Evolutionary conservation across 2,329 filamentous ascomycete genomes (phyloP).

Genomic region (Cladorrhinum sp.): DNA sequence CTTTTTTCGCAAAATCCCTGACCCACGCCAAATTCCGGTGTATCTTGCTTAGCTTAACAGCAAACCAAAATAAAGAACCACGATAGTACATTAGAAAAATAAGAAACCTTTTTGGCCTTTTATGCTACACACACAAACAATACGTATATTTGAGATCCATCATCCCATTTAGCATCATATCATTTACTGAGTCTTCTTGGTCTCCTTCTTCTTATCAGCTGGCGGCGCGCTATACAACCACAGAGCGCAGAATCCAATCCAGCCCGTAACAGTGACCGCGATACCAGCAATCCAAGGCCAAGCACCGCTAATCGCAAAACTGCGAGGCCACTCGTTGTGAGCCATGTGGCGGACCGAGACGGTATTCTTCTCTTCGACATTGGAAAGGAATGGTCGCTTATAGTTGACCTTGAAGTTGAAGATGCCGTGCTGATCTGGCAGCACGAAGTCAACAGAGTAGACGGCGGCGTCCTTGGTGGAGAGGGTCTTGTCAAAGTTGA

Average conservation of each 20-base stretch:
- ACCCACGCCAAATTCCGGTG: slow-evolving; percentile 10
- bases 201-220: slow-evolving; percentile 31
- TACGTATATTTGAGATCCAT: neutral
- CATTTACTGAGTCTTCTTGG: slow-evolving; percentile 48
- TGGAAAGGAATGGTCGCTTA: slow-evolving; percentile 87
- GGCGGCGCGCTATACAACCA: slow-evolving; percentile 72
- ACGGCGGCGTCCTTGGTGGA: slow-evolving; percentile 66
- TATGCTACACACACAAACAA: no score
- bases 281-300: slow-evolving; percentile 96
- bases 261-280: slow-evolving; percentile 77
- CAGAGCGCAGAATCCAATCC: slow-evolving; percentile 77
- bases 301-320: slow-evolving; percentile 82
- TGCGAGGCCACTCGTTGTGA: slow-evolving; percentile 93
- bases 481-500: slow-evolving; percentile 49
- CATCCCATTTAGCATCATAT: slow-evolving; percentile 7
- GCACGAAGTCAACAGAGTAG: slow-evolving; percentile 72
- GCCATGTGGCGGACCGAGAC: slow-evolving; percentile 95
- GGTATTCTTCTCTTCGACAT: slow-evolving; percentile 88
- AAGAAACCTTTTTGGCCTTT: no score
- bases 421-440: slow-evolving; percentile 97
- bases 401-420: slow-evolving; percentile 99
- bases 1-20: slow-evolving; percentile 1
- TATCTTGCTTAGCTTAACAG: slow-evolving; percentile 13
- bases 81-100: no score
- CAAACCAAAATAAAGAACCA: slow-evolving; percentile 9